Evolutionary conservation across 192 early-diverging fungal genomes (phyloP).

Genomic region (Backusella circina): DNA sequence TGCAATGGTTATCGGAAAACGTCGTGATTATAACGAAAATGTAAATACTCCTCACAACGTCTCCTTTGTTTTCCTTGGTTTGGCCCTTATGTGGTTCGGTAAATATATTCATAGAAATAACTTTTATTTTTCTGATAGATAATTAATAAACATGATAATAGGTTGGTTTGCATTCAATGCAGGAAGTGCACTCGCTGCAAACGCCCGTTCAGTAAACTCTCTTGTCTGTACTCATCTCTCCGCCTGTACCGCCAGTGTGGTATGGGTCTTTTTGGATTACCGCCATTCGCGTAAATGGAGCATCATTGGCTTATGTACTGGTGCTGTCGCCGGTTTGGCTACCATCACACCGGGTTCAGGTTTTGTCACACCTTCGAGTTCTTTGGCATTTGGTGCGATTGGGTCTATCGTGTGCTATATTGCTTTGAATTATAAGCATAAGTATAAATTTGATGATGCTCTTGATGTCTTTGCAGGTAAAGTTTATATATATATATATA

Average conservation of each 20-base stretch:
- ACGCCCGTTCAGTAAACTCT: conserved; percentile 70
- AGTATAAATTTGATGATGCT: conserved; percentile 71
- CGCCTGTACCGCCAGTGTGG: conserved; percentile 62
- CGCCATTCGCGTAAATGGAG: conserved; percentile 67
- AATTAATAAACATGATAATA: background rate
- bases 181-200: conserved; percentile 68
- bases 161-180: conserved; percentile 93
- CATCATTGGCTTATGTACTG: conserved; percentile 83
- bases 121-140: background rate
- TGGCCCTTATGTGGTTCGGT: conserved; percentile 84
- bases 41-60: conserved; percentile 80
- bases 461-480: conserved; percentile 75
- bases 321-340: conserved; percentile 86
- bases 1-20: conserved; percentile 78
- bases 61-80: conserved; percentile 79
- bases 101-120: conserved; percentile 58
- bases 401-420: conserved; percentile 65
- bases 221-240: conserved; percentile 75
- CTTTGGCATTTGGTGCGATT: conserved; percentile 73
- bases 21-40: conserved; percentile 64
- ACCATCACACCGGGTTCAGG: conserved; percentile 86
- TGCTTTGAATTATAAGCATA: conserved; percentile 58
- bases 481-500: too few relatives aligned
- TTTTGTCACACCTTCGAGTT: conserved; percentile 66
- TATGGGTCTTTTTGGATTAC: conserved; percentile 75